Evolutionary conservation across 208 protist genomes (phyloP), one percentile per base, ranked within the genome.

Genomic region (Balamuthia mandrillaris): DNA sequence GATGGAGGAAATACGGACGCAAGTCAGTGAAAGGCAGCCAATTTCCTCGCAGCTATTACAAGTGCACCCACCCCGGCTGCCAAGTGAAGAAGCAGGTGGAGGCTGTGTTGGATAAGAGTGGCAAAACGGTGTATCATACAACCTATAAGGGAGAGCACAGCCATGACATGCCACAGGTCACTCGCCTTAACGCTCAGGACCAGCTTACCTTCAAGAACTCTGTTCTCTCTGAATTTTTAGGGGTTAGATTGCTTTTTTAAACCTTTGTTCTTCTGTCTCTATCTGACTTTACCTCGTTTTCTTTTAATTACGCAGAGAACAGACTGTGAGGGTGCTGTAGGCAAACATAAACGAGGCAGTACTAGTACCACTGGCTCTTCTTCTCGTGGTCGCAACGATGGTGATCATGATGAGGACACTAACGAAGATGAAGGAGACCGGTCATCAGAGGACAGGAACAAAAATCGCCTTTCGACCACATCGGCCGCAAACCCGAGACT

Each of bases 51-150:
- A 84, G 78, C 45, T 84, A 84, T 41, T 84, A 84, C 47, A 84
- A 84, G 24, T 84, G 78, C n/a, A 84, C 78, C 0, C 56, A 84
- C 27, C 78, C 77, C 0, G 77, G 77, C 37, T 70, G 77, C 54
- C 58, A 77, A 45, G 77, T 83, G 27, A 84, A 84, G 60, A 84
- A 84, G 78, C 78, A 84, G 24, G 78, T 84, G 33, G 78, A 84
- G 33, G 54, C 78, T 1, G 33, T 47, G 0, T 7, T 83, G 24
- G 18, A 83, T n/a, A n/a, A n/a, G 41, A 27, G 68, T n/a, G 77
- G 58, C 10, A 31, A 12, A 12, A 16, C 27, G 18, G 58, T 83
- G 12, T 24, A 68, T n/a, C 77, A 83, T 29, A 68, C 77, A 0
- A 70, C 77, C 2, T 56, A 56, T 56, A 18, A 18, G n/a, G 78